Evolutionary conservation across 345 rosid species (phyloP).

Genomic region (Pistacia atlantica): DNA sequence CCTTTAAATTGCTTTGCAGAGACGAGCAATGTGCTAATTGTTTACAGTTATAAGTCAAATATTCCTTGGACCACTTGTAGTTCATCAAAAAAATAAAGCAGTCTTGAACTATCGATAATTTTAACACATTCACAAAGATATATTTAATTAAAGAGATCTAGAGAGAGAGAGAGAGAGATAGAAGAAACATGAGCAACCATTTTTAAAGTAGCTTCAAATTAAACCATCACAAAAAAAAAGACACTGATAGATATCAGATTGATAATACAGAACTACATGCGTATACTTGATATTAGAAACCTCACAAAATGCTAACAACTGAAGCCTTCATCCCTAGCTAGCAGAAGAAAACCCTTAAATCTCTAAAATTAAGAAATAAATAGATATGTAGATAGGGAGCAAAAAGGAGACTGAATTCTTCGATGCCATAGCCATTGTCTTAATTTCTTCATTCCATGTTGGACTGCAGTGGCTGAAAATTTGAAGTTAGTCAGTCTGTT

Average conservation of each 20-base stretch:
- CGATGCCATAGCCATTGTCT: neutral
- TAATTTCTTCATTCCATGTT: slow-evolving; percentile 15
- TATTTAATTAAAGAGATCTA: neutral
- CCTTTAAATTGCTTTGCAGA: slow-evolving; percentile 31
- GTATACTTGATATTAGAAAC: slow-evolving; percentile 22
- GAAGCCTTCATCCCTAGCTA: slow-evolving; percentile 11
- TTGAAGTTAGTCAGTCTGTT: neutral
- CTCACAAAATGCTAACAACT: slow-evolving; percentile 25
- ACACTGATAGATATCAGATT: neutral
- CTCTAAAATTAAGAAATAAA: neutral
- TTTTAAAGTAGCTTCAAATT: slow-evolving; percentile 5
- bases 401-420: neutral
- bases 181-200: neutral
- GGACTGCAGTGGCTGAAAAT: slow-evolving; percentile 16
- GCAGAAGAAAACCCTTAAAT: slow-evolving; percentile 10
- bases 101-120: neutral
- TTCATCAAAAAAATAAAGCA: slow-evolving; percentile 15
- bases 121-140: too few relatives aligned
- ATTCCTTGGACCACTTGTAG: slow-evolving; percentile 35
- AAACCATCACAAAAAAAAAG: neutral
- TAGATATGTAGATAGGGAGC: neutral
- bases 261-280: slow-evolving; percentile 25
- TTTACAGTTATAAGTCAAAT: slow-evolving; percentile 26
- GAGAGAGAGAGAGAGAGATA: neutral
- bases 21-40: slow-evolving; percentile 10